phyloP scores from a whole-genome alignment of 768 basidiomycete species.

The Wakefieldia striispora region DNA sequence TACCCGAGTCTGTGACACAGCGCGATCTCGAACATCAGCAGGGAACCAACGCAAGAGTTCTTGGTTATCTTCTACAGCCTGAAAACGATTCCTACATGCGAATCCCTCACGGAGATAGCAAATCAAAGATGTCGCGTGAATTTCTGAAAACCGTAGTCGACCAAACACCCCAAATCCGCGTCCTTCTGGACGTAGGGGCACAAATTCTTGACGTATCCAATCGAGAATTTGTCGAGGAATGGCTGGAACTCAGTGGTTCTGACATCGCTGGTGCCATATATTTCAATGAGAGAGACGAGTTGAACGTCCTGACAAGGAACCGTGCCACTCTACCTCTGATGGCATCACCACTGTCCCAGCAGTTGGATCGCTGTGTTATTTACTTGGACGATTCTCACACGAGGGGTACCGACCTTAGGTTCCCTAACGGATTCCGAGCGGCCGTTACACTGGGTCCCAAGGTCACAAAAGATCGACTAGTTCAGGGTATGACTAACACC shows the following conservation, averaged over 20 bases:
- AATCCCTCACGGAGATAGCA: not conserved
- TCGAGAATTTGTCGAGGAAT: slow-evolving; percentile 35
- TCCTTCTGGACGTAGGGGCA: slow-evolving; percentile 52
- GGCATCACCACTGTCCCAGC: slow-evolving; percentile 26
- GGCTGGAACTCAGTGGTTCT: slow-evolving; percentile 30
- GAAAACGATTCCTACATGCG: slow-evolving; percentile 13
- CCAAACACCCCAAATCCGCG: slow-evolving; percentile 35
- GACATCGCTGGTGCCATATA: slow-evolving; percentile 22
- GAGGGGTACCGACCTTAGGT: slow-evolving; percentile 17
- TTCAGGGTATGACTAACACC: slow-evolving; percentile 5
- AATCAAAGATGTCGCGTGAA: slow-evolving; percentile 13
- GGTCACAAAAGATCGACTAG: slow-evolving; percentile 15
- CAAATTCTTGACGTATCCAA: slow-evolving; percentile 51
- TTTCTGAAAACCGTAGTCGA: slow-evolving; percentile 31
- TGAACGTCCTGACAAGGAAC: slow-evolving; percentile 35
- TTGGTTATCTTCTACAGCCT: slow-evolving; percentile 27
- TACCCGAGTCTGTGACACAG: slow-evolving; percentile 31
- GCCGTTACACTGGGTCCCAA: slow-evolving; percentile 15
- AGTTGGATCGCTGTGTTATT: slow-evolving; percentile 5
- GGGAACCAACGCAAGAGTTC: slow-evolving; percentile 42
- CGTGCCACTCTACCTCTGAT: slow-evolving; percentile 35
- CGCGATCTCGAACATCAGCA: slow-evolving; percentile 21
- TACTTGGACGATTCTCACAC: slow-evolving; percentile 19
- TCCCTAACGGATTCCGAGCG: slow-evolving; percentile 11
- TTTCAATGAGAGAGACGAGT: slow-evolving; percentile 12